These are phyloP conservation scores for Candida odintsovae DNA, from an alignment of 805 yeast genomes.

Conservation along the genomic window DNA sequence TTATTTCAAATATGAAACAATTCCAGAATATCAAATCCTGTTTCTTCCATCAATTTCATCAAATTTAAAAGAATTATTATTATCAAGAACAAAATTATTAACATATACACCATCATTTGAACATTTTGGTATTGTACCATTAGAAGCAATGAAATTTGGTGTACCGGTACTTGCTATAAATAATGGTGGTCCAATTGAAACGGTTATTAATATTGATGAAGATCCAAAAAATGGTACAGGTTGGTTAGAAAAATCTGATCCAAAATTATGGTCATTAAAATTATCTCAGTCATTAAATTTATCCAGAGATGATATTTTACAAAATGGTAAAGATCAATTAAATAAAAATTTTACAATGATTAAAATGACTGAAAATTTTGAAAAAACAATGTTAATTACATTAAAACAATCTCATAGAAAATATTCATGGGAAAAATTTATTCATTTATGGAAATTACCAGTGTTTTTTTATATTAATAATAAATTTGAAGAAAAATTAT, in stretches of 20 bases:
- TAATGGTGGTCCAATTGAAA: slow-evolving; percentile 91
- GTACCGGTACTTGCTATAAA: slow-evolving; percentile 82
- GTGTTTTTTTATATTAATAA: slow-evolving; percentile 9
- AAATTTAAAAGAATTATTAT: slow-evolving; percentile 53
- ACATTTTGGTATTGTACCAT: slow-evolving; percentile 97
- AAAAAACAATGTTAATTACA: slow-evolving; percentile 27
- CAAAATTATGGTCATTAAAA: slow-evolving; percentile 48
- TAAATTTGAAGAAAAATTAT: slow-evolving; percentile 8
- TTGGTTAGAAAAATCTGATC: slow-evolving; percentile 45
- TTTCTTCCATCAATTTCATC: slow-evolving; percentile 81
- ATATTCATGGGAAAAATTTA: slow-evolving; percentile 27
- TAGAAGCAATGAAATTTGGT: slow-evolving; percentile 85
- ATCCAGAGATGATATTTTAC: slow-evolving; percentile 10
- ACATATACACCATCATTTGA: slow-evolving; percentile 88
- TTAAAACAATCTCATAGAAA: slow-evolving; percentile 18
- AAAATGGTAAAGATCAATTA: slow-evolving; percentile 28
- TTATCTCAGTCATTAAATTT: slow-evolving; percentile 34
- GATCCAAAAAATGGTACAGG: slow-evolving; percentile 49
- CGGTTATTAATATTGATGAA: slow-evolving; percentile 34
- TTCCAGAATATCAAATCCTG: slow-evolving; percentile 40
- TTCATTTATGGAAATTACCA: slow-evolving; percentile 20
- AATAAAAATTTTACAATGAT: slow-evolving; percentile 29
- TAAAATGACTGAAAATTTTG: slow-evolving; percentile 35
- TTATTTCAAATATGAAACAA: slow-evolving; percentile 15
- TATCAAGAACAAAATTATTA: slow-evolving; percentile 52